These are phyloP conservation scores for Suillus subaureus DNA, from an alignment of 768 basidiomycete genomes.

Conservation along the genomic window DNA sequence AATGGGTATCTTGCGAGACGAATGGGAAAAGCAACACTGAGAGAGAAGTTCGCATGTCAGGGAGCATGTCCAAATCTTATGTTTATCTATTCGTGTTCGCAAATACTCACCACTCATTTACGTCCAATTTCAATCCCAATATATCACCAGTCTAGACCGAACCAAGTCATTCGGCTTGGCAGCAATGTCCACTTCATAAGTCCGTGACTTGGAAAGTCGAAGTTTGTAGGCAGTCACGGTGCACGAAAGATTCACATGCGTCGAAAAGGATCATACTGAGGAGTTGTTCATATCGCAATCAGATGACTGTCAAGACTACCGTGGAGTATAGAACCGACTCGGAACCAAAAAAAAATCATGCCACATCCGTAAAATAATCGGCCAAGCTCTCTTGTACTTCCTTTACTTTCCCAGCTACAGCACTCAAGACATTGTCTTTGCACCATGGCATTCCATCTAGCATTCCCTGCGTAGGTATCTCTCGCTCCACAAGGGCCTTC, in stretches of 20 bases:
- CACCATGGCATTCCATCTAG: conserved; percentile 48
- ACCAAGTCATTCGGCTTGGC: background rate
- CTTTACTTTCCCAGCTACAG: conserved; percentile 45
- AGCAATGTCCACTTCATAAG: background rate
- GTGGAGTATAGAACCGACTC: background rate
- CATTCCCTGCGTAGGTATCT: conserved; percentile 41
- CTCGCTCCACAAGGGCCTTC: conserved; percentile 46
- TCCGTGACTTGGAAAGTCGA: background rate
- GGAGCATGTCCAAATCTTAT: background rate
- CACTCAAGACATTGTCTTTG: conserved; percentile 43
- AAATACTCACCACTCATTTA: background rate
- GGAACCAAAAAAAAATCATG: conserved; percentile 16
- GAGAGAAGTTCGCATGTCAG: background rate
- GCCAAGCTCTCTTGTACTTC: conserved; percentile 50
- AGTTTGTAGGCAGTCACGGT: background rate
- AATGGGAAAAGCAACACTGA: conserved; percentile 30
- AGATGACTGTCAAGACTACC: background rate
- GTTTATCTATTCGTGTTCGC: background rate
- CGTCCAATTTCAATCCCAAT: background rate
- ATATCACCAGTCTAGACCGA: background rate
- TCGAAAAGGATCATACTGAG: background rate
- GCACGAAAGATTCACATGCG: background rate
- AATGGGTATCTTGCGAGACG: conserved; percentile 44
- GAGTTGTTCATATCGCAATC: background rate
- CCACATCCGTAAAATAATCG: conserved; percentile 49